Base-by-base conservation (phyloP, 345 rosid species). In the Streptanthus diversifolius region DNA sequence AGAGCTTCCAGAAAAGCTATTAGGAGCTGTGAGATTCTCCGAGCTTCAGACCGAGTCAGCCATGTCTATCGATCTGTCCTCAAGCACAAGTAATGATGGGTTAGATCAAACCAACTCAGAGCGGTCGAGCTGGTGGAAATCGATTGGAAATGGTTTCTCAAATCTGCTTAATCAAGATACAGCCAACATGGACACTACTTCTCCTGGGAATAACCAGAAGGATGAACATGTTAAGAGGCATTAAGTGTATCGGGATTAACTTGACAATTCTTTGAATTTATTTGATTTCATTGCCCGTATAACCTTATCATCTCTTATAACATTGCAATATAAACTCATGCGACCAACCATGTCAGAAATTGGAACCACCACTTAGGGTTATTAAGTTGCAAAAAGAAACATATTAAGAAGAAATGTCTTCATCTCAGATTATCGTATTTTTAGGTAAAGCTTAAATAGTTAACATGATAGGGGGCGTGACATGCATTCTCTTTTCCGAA, bases 1-100 rank as follows among this genome's bases (percentile, higher is more conserved):
- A n/a, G 99, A 95, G 87, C 96, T 95, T 73, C 97, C 99, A 0
- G 99, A 95, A 59, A 76, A 40, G 73, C 68, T 95, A 19, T 43
- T 95, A 68, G 99, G 96, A 21, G 93, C 91, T 33, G 68, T 91
- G 56, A 87, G 97, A 67, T 95, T 91, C 75, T 89, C 99, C 3
- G 90, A 86, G 62, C 80, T 95, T 58, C 81, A 83, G 70, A 87
- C 86, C 11, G 87, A 85, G 12, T 87, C 93, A 48, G 97, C 97
- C n/a, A 19, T 7, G 48, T 55, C 22, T 10, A 48, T 72, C 2
- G 90, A 85, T 70, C 63, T 76, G 9, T 75, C 85, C 35, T 59
- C 82, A n/a, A 24, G 27, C 41, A 76, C 39, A 3, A 35, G 71
- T 61, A 21, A 5, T 39, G 57, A 59, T 5, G 12, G 3, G 19